Conservation (phyloP, 768 basidiomycete species). For the Mycena polygramma region DNA sequence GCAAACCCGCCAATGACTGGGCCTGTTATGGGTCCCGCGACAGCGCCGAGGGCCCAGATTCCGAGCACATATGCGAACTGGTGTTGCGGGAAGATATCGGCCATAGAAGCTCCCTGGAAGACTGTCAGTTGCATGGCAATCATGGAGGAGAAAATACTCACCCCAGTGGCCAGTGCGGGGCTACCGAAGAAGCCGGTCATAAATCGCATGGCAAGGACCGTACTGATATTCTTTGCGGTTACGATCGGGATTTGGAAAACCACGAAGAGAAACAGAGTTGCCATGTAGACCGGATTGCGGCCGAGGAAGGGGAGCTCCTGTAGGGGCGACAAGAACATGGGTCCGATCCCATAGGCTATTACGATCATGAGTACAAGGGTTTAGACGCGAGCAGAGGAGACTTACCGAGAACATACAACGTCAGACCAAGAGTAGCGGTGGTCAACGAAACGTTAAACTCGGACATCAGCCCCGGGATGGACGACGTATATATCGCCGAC, state of each 20-base stretch:
- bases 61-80: slow-evolving; percentile 18
- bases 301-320: slow-evolving; percentile 2
- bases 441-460: slow-evolving; percentile 1
- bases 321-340: neutral
- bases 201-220: slow-evolving; percentile 49
- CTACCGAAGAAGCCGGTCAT: slow-evolving; percentile 49
- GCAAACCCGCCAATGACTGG: slow-evolving; percentile 7
- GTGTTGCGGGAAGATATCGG: slow-evolving; percentile 13
- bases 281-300: slow-evolving; percentile 1
- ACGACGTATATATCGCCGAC: neutral
- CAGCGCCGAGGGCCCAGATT: slow-evolving; percentile 16
- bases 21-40: slow-evolving; percentile 1
- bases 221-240: slow-evolving; percentile 44
- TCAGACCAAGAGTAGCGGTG: neutral
- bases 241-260: slow-evolving; percentile 49
- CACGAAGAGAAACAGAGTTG: slow-evolving; percentile 40
- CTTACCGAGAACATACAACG: neutral
- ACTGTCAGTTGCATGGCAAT: too few species aligned
- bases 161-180: slow-evolving; percentile 48
- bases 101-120: slow-evolving; percentile 1
- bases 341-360: neutral
- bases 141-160: too few species aligned
- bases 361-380: too few species aligned
- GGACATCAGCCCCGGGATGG: neutral
- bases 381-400: too few species aligned